Conservation (phyloP, 495 filamentous ascomycete species). For the Lophium mytilinum region DNA sequence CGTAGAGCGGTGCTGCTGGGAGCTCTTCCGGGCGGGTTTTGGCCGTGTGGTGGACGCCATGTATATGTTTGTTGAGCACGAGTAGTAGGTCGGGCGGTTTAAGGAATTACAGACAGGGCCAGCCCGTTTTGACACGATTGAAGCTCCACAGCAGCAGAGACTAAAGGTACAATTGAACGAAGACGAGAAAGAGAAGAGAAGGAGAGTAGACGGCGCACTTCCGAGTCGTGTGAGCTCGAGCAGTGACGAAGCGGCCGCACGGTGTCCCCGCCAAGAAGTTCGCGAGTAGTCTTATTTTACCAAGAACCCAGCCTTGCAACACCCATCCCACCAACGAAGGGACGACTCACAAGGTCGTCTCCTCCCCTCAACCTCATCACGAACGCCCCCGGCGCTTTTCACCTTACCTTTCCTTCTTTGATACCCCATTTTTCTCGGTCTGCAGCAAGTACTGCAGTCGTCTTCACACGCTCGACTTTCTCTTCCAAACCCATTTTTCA, state of each 20-base stretch:
- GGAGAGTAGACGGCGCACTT: not conserved
- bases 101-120: not conserved
- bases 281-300: no score
- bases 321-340: constrained; percentile 5
- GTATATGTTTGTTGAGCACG: not conserved
- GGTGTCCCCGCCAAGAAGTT: not conserved
- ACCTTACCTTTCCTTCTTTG: constrained; percentile 48
- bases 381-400: constrained; percentile 35
- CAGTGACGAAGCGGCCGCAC: not conserved
- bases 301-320: not conserved
- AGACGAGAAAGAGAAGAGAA: constrained; percentile 2
- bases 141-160: not conserved
- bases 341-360: constrained; percentile 23
- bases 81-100: not conserved
- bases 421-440: constrained; percentile 38
- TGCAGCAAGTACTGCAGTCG: constrained; percentile 56
- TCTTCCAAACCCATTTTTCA: constrained; percentile 24
- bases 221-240: not conserved
- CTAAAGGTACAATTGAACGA: not conserved
- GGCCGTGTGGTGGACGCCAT: constrained; percentile 23
- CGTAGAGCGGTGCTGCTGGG: constrained; percentile 43
- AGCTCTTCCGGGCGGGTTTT: constrained; percentile 24
- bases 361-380: constrained; percentile 32
- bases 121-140: not conserved
- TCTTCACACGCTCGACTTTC: constrained; percentile 11